Evolutionary conservation across 1,284 basidiomycete species (phyloP).

Genomic region (Pseudozyma tsukubaensis): DNA sequence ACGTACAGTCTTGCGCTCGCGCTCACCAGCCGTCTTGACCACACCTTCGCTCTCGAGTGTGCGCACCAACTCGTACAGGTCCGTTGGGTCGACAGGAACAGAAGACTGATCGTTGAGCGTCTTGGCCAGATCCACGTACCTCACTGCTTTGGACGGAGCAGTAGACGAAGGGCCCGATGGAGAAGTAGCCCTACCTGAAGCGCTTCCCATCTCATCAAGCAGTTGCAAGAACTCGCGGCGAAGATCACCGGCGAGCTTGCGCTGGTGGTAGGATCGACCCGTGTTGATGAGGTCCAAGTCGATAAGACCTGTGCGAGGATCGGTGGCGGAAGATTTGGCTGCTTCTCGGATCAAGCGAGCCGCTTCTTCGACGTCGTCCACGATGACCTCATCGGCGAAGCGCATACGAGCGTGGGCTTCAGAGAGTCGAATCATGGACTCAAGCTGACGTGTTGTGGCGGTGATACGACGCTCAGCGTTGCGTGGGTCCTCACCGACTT

Average conservation of each 20-base stretch:
- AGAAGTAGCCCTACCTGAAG: slow-evolving; percentile 35
- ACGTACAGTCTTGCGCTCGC: slow-evolving; percentile 64
- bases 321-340: slow-evolving; percentile 80
- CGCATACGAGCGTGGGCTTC: slow-evolving; percentile 98
- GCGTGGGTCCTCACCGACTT: slow-evolving; percentile 80
- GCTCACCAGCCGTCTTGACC: slow-evolving; percentile 62
- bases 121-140: slow-evolving; percentile 60
- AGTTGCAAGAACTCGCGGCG: slow-evolving; percentile 61
- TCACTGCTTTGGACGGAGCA: slow-evolving; percentile 50
- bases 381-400: slow-evolving; percentile 84
- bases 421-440: slow-evolving; percentile 96
- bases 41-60: slow-evolving; percentile 61
- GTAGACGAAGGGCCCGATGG: slow-evolving; percentile 41
- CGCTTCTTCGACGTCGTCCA: slow-evolving; percentile 89
- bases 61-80: slow-evolving; percentile 60
- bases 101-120: slow-evolving; percentile 64
- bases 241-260: slow-evolving; percentile 70
- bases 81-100: slow-evolving; percentile 56
- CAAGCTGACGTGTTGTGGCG: slow-evolving; percentile 95
- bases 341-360: slow-evolving; percentile 93
- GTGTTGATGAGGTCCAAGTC: slow-evolving; percentile 96
- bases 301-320: slow-evolving; percentile 93
- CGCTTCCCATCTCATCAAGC: slow-evolving; percentile 55
- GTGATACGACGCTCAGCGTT: slow-evolving; percentile 92
- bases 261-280: slow-evolving; percentile 85